Evolutionary conservation across 495 filamentous ascomycete genomes (phyloP).

Genomic region (Podospora comata): DNA sequence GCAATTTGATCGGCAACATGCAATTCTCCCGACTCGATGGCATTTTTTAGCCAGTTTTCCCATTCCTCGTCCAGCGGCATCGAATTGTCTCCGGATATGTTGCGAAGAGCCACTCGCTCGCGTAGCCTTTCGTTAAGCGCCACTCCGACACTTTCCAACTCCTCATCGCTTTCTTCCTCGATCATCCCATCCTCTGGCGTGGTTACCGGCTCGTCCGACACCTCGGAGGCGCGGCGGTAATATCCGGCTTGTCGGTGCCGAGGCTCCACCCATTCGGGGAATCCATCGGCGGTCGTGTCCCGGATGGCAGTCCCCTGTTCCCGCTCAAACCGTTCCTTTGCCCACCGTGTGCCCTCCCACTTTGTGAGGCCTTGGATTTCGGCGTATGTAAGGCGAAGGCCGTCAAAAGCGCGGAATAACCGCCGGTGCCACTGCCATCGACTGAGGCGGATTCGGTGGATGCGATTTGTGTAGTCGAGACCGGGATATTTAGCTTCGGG

Average conservation of each 20-base stretch:
- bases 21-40: slow-evolving; percentile 59
- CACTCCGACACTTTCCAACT: slow-evolving; percentile 68
- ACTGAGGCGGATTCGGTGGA: slow-evolving; percentile 78
- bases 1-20: slow-evolving; percentile 41
- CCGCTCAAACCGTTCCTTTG: slow-evolving; percentile 76
- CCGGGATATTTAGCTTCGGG: slow-evolving; percentile 89
- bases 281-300: slow-evolving; percentile 74
- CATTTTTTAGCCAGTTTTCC: slow-evolving; percentile 85
- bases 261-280: slow-evolving; percentile 54
- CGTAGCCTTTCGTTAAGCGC: slow-evolving; percentile 70
- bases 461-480: slow-evolving; percentile 75
- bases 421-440: slow-evolving; percentile 77
- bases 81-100: slow-evolving; percentile 57
- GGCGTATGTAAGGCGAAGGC: slow-evolving; percentile 65
- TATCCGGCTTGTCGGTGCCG: slow-evolving; percentile 41
- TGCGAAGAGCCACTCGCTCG: slow-evolving; percentile 59
- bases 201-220: slow-evolving; percentile 19
- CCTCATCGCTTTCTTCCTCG: slow-evolving; percentile 63
- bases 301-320: slow-evolving; percentile 68
- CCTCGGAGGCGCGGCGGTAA: slow-evolving; percentile 15
- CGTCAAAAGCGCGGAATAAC: slow-evolving; percentile 80
- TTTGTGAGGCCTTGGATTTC: slow-evolving; percentile 79
- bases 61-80: slow-evolving; percentile 72
- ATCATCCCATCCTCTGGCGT: slow-evolving; percentile 52
- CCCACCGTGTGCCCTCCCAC: slow-evolving; percentile 93